Evolutionary conservation across 1,284 basidiomycete species (phyloP).

Genomic region (Takashimella koratensis): DNA sequence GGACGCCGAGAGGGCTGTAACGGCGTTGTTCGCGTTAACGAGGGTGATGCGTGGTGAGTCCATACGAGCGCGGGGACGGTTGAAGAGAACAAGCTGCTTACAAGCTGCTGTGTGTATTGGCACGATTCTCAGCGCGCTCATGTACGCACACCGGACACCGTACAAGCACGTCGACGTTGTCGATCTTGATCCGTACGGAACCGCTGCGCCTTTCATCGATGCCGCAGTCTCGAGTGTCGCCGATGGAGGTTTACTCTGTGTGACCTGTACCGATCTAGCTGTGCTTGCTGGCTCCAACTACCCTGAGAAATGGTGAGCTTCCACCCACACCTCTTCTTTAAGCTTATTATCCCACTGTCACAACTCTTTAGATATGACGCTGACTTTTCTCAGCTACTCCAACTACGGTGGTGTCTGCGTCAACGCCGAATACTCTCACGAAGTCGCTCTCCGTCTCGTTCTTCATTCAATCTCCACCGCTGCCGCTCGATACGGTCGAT

Average conservation of each 20-base stretch:
- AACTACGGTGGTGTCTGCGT: constrained; percentile 94
- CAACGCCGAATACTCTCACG: constrained; percentile 91
- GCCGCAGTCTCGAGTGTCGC: constrained; percentile 87
- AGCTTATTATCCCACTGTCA: constrained; percentile 3
- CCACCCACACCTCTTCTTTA: no score
- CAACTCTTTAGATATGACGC: background rate
- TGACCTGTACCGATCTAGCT: constrained; percentile 94
- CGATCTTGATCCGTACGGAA: constrained; percentile 96
- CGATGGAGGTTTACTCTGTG: constrained; percentile 88
- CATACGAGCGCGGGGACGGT: no score
- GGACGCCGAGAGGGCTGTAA: constrained; percentile 42
- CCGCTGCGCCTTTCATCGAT: constrained; percentile 94
- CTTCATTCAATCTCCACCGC: constrained; percentile 79
- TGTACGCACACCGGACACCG: constrained; percentile 82
- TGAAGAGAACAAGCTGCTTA: no score
- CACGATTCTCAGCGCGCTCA: constrained; percentile 60
- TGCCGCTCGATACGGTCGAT: constrained; percentile 86
- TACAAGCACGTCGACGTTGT: constrained; percentile 80
- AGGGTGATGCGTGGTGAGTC: constrained; percentile 86
- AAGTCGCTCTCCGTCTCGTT: constrained; percentile 84
- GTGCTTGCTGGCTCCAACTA: constrained; percentile 93
- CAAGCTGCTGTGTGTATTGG: background rate
- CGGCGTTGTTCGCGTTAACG: constrained; percentile 73
- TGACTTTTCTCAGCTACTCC: constrained; percentile 61
- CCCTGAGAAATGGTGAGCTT: constrained; percentile 92